Base-by-base conservation (phyloP, 768 basidiomycete genomes). In the Tylopilus cervinicoccineus region DNA sequence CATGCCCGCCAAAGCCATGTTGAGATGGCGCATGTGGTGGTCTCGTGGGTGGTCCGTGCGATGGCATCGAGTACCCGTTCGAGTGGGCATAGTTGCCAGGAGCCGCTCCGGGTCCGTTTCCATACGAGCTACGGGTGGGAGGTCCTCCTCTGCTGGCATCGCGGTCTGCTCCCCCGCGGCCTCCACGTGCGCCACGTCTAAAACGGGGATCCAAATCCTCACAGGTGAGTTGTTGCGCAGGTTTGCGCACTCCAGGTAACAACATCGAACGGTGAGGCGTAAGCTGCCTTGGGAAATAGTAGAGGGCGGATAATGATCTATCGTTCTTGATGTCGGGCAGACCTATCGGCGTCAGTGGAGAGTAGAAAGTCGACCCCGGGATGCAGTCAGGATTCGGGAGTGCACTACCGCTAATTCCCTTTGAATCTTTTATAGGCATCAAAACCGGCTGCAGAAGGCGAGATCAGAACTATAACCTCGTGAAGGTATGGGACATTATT, bases 301-400 rank as follows among this genome's bases (percentile, higher is more conserved):
- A 98, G 27, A 84, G 68, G 3, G 84, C 92, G 0, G 93, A 94
- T 12, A 98, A 72, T 10, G 94, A 89, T 20, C 81, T 78, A 68
- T 99, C 93, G 62, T 88, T 86, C 58, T 78, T 77, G 56, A 99
- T 85, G 68, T 98, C 93, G 3, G 80, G 79, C 42, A 89, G 70
- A 43, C 76, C 76, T 33, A 81, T 66, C 19, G 70, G 66, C 5
- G 74, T 57, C 29, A 99, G 69, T 9, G 90, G 92, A 27, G 80
- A 81, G 57, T 84, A 83, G 65, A 90, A 94, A 0, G 91, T 95
- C 6, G 93, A 88, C 43, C 92, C 91, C 4, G 96, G 96, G 12
- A 98, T 79, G 59, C 87, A 94, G 47, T 84, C 83, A 16, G 92
- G 87, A 66, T 94, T 91, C 14, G 89, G 84, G 17, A 91, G 70